These are phyloP conservation scores for Entomortierella lignicola DNA, from an alignment of 192 early-diverging fungal genomes.

Conservation along the genomic window DNA sequence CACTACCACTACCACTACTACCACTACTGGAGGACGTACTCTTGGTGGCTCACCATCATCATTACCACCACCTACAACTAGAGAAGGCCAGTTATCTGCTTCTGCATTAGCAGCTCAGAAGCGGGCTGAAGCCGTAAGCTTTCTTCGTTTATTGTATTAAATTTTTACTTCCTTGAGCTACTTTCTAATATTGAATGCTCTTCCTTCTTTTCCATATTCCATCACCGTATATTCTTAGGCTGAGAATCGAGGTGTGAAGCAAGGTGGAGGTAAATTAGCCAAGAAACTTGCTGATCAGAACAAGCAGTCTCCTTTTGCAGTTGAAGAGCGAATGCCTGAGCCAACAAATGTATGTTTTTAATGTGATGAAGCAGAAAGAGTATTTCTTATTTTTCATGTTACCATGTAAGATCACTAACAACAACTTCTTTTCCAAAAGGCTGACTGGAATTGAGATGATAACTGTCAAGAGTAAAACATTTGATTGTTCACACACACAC, in stretches of 20 bases:
- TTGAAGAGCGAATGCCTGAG: slow-evolving; percentile 35
- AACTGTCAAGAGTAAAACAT: too few species aligned
- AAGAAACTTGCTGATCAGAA: slow-evolving; percentile 40
- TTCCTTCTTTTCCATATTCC: background rate
- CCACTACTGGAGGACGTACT: slow-evolving; percentile 8
- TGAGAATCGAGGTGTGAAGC: slow-evolving; percentile 37
- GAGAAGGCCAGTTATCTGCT: slow-evolving; percentile 34
- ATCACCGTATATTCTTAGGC: slow-evolving; percentile 17
- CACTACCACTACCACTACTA: too few species aligned
- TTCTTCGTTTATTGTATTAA: slow-evolving; percentile 1
- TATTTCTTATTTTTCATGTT: too few species aligned
- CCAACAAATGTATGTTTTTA: slow-evolving; percentile 35
- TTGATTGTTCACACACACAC: background rate
- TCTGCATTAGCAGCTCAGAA: slow-evolving; percentile 50
- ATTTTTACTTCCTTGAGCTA: background rate
- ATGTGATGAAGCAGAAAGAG: background rate
- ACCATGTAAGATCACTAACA: too few species aligned
- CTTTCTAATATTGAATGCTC: background rate
- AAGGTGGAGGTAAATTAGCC: slow-evolving; percentile 41
- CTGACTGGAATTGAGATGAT: too few species aligned
- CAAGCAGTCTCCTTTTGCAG: slow-evolving; percentile 32
- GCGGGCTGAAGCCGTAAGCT: slow-evolving; percentile 43
- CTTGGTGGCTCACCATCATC: slow-evolving; percentile 11
- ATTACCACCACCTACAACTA: slow-evolving; percentile 5
- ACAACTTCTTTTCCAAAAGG: too few species aligned